Conservation (phyloP, 1,284 basidiomycete species). For the Pisolithus thermaeus region DNA sequence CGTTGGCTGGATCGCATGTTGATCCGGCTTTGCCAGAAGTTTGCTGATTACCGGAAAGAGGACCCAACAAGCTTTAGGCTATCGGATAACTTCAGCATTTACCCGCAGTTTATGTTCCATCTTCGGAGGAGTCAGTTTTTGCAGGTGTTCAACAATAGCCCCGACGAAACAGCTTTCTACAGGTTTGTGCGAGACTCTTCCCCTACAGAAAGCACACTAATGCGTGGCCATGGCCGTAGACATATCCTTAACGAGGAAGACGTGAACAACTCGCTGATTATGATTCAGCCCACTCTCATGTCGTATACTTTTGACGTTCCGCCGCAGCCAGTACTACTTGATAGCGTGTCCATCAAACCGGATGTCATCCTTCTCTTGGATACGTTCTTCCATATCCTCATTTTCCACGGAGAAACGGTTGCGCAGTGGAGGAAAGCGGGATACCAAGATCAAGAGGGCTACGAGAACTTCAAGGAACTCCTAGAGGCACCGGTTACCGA, state of each 20-base stretch:
- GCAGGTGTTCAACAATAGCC: slow-evolving; percentile 99
- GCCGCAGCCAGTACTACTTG: slow-evolving; percentile 92
- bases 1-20: slow-evolving; percentile 99
- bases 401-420: slow-evolving; percentile 98
- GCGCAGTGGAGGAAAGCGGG: slow-evolving; percentile 99
- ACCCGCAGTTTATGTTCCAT: slow-evolving; percentile 99
- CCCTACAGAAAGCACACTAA: slow-evolving; percentile 5
- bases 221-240: slow-evolving; percentile 40
- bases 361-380: slow-evolving; percentile 98
- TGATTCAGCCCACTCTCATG: slow-evolving; percentile 99
- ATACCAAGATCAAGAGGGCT: slow-evolving; percentile 98
- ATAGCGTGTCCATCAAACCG: slow-evolving; percentile 96
- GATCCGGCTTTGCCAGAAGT: slow-evolving; percentile 98
- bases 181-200: slow-evolving; percentile 44
- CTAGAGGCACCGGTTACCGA: slow-evolving; percentile 79
- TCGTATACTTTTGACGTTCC: slow-evolving; percentile 91
- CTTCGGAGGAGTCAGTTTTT: slow-evolving; percentile 95
- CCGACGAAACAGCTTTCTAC: slow-evolving; percentile 99
- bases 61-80: slow-evolving; percentile 93
- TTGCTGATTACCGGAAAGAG: slow-evolving; percentile 98
- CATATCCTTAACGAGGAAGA: slow-evolving; percentile 97
- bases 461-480: slow-evolving; percentile 97
- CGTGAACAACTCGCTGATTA: slow-evolving; percentile 98
- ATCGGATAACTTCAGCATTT: slow-evolving; percentile 96
- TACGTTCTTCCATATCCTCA: slow-evolving; percentile 99